phyloP scores from a whole-genome alignment of 2,329 filamentous ascomycete genomes.

The Hypoxylon sp. region DNA sequence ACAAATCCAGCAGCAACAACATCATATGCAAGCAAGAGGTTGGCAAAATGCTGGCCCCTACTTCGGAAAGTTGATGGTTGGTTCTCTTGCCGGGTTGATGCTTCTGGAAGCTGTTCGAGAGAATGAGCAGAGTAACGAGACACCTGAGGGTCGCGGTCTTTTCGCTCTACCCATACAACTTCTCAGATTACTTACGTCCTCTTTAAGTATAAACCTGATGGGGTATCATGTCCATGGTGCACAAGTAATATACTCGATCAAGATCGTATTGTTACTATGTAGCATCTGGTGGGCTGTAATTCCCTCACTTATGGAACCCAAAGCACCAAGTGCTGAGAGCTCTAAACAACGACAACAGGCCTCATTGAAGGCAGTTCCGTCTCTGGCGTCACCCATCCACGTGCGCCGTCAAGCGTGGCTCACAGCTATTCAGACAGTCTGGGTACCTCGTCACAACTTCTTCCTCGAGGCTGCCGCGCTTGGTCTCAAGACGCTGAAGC shows the following conservation, averaged over 20 bases:
- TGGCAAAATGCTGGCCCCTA: constrained; percentile 71
- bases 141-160: constrained; percentile 76
- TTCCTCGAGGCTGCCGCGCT: constrained; percentile 88
- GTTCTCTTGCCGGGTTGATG: constrained; percentile 93
- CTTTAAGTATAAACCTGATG: constrained; percentile 66
- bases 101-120: constrained; percentile 84
- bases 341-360: constrained; percentile 57
- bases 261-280: constrained; percentile 67
- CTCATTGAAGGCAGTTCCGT: constrained; percentile 71
- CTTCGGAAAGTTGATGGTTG: constrained; percentile 88
- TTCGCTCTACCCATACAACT: constrained; percentile 74
- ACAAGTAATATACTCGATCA: constrained; percentile 66
- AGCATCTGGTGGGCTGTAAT: constrained; percentile 69
- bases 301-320: constrained; percentile 69
- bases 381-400: constrained; percentile 84
- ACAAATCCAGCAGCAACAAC: constrained; percentile 68
- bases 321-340: constrained; percentile 66
- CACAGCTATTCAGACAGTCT: constrained; percentile 91
- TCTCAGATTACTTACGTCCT: constrained; percentile 64
- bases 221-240: constrained; percentile 66
- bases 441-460: constrained; percentile 90
- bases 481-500: constrained; percentile 83
- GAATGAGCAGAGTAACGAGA: constrained; percentile 75
- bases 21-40: constrained; percentile 65
- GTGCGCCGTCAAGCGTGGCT: constrained; percentile 92